These are phyloP conservation scores for Kappamyces sp. DNA, from an alignment of 192 early-diverging fungal genomes.

Conservation along the genomic window DNA sequence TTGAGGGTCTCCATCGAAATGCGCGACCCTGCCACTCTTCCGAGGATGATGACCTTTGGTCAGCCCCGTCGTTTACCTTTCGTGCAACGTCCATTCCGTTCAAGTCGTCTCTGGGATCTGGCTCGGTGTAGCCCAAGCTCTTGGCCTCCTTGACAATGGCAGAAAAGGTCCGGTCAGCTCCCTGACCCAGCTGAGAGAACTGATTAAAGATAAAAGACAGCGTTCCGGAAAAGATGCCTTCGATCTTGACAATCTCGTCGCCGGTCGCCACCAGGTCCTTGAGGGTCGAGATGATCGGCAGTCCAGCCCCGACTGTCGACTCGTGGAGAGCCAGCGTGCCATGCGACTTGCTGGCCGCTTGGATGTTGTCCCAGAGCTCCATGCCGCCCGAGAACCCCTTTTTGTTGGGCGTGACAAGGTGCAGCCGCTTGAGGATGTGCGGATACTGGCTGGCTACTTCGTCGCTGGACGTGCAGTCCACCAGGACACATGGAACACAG, in stretches of 20 bases:
- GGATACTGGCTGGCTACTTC: slow-evolving; percentile 77
- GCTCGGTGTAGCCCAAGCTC: slow-evolving; percentile 92
- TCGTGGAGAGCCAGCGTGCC: slow-evolving; percentile 79
- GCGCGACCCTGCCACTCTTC: slow-evolving; percentile 77
- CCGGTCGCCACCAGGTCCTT: slow-evolving; percentile 86
- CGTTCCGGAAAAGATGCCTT: slow-evolving; percentile 97
- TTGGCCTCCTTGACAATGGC: slow-evolving; percentile 86
- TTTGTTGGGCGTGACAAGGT: slow-evolving; percentile 97
- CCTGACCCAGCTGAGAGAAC: slow-evolving; percentile 64
- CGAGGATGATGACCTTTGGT: slow-evolving; percentile 70
- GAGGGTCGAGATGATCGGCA: slow-evolving; percentile 89
- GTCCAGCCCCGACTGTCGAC: slow-evolving; percentile 91
- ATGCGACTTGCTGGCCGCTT: slow-evolving; percentile 20
- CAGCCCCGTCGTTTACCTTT: slow-evolving; percentile 55
- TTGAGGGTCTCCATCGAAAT: slow-evolving; percentile 70
- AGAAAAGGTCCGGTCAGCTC: slow-evolving; percentile 61
- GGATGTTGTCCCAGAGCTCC: slow-evolving; percentile 68
- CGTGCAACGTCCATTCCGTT: slow-evolving; percentile 99
- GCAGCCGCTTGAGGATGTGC: slow-evolving; percentile 69
- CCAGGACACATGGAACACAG: slow-evolving; percentile 58
- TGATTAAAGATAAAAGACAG: slow-evolving; percentile 98
- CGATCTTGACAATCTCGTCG: slow-evolving; percentile 85
- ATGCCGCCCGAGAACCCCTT: slow-evolving; percentile 82
- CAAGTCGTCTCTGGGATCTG: slow-evolving; percentile 96
- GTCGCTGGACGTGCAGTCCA: slow-evolving; percentile 90